Percentiles rank a stretch among this genome's conserved stretches.
Conservation (phyloP, 192 early-diverging fungal species). For the Backusella psychrophila region DNA sequence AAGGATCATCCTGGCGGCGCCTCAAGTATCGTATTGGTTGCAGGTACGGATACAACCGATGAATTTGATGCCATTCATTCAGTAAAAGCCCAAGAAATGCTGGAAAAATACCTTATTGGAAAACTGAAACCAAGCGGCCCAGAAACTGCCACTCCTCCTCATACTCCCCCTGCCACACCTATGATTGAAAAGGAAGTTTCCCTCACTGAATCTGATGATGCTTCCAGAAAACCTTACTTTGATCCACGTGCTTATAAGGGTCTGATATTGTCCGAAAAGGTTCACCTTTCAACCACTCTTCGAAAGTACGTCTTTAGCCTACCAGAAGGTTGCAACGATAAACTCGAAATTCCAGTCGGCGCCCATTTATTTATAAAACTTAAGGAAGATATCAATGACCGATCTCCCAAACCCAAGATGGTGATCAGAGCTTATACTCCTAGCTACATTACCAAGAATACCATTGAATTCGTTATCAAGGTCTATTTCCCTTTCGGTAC, state of each 20-base stretch:
- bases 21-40: constrained; percentile 80
- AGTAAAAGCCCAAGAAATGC: constrained; percentile 71
- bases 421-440: constrained; percentile 88
- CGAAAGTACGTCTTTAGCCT: not conserved
- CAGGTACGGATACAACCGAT: constrained; percentile 80
- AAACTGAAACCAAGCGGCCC: constrained; percentile 40
- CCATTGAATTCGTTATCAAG: constrained; percentile 84
- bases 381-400: constrained; percentile 34
- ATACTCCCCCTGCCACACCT: not conserved
- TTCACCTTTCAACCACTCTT: not conserved
- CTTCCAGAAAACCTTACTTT: not conserved
- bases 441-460: constrained; percentile 51
- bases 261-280: not conserved
- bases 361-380: not conserved
- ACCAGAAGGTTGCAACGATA: not conserved
- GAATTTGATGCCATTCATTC: constrained; percentile 94
- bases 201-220: not conserved
- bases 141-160: not conserved
- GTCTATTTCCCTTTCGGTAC: constrained; percentile 49
- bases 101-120: constrained; percentile 70
- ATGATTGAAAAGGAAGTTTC: not conserved
- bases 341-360: not conserved
- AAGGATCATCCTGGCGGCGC: constrained; percentile 89
- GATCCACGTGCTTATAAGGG: not conserved
- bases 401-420: constrained; percentile 50